phyloP scores from a whole-genome alignment of 805 yeast genomes.

The Groenewaldozyma tartarivorans region DNA sequence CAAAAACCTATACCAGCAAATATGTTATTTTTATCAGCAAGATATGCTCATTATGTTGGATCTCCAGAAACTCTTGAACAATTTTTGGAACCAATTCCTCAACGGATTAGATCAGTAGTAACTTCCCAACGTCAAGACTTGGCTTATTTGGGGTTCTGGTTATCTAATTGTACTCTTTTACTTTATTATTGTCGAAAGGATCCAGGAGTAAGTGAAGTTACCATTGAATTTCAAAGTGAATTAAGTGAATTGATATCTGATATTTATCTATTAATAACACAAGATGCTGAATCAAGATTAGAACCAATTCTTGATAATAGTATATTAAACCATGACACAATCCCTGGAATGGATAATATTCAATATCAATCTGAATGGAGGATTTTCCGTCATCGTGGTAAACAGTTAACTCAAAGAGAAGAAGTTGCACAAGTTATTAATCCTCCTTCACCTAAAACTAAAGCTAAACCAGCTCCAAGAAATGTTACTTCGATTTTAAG shows the following conservation, averaged over 20 bases:
- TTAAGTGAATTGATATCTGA: slow-evolving; percentile 25
- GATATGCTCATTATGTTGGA: slow-evolving; percentile 31
- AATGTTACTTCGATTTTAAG: slow-evolving; percentile 78
- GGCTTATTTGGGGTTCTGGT: slow-evolving; percentile 67
- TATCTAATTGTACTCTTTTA: slow-evolving; percentile 66
- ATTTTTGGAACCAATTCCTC: slow-evolving; percentile 24
- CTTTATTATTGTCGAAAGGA: slow-evolving; percentile 71
- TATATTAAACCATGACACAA: slow-evolving; percentile 59
- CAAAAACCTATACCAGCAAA: slow-evolving; percentile 36
- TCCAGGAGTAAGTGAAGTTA: slow-evolving; percentile 31
- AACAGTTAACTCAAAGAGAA: slow-evolving; percentile 48
- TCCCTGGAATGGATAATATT: slow-evolving; percentile 72
- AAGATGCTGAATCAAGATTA: slow-evolving; percentile 29
- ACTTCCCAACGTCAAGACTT: slow-evolving; percentile 29
- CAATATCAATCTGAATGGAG: slow-evolving; percentile 69
- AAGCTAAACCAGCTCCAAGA: slow-evolving; percentile 83
- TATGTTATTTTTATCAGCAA: slow-evolving; percentile 30
- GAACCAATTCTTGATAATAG: slow-evolving; percentile 26
- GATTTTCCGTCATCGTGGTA: slow-evolving; percentile 43
- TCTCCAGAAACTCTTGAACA: slow-evolving; percentile 23
- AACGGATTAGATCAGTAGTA: slow-evolving; percentile 26
- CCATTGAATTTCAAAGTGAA: slow-evolving; percentile 21
- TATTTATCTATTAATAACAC: slow-evolving; percentile 25
- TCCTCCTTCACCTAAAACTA: slow-evolving; percentile 76
- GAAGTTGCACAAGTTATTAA: slow-evolving; percentile 67